A percentile compares a stretch with the other conserved stretches of the same genome.
Conservation (phyloP, 305 asterid species). For the Euphrasia arctica region DNA sequence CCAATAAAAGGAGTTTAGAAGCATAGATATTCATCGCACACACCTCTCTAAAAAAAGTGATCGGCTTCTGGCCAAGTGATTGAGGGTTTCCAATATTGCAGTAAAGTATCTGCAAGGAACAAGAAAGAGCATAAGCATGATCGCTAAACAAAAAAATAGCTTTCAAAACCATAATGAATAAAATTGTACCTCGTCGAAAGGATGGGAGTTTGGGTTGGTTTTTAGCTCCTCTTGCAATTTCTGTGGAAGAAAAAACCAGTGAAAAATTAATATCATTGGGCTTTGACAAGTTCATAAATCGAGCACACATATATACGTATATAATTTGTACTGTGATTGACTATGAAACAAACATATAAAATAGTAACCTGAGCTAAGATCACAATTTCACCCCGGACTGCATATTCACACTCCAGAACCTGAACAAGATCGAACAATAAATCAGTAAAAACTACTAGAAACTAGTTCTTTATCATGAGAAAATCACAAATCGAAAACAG, state of each 20-base stretch:
- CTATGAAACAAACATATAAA: not conserved
- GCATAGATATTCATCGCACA: not conserved
- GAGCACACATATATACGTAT: not conserved
- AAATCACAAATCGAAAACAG: no score
- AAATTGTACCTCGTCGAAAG: constrained; percentile 79
- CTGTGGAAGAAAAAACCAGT: constrained; percentile 33
- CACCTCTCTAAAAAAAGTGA: constrained; percentile 97
- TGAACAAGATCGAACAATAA: constrained; percentile 10
- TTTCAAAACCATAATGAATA: not conserved
- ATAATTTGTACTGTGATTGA: not conserved
- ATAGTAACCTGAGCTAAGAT: constrained; percentile 73
- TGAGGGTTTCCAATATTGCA: constrained; percentile 99
- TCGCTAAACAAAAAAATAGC: not conserved
- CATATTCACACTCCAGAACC: constrained; percentile 89
- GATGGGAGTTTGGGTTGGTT: constrained; percentile 62
- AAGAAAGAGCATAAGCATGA: constrained; percentile 7
- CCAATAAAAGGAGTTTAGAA: not conserved
- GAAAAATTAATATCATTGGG: not conserved
- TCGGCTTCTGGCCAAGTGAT: constrained; percentile 87
- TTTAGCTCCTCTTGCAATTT: constrained; percentile 70
- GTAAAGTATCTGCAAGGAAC: constrained; percentile 37
- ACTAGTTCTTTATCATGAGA: no score
- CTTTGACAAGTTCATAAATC: not conserved
- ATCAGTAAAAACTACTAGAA: no score
- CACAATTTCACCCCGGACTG: constrained; percentile 95